Evolutionary conservation across 2,329 filamentous ascomycete genomes (phyloP).

Genomic region (Apiospora phragmitis): DNA sequence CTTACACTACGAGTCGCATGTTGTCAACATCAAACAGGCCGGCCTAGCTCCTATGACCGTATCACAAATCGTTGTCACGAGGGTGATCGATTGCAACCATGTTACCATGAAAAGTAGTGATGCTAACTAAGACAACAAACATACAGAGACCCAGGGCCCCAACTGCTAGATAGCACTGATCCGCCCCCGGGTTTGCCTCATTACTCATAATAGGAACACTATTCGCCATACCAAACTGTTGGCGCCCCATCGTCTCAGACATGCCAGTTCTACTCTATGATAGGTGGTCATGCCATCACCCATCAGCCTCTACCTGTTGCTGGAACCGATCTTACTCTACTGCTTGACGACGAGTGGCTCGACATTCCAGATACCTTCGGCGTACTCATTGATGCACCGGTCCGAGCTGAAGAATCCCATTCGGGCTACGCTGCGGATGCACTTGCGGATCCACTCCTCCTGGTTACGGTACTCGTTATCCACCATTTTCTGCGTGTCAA

Average conservation of each 20-base stretch:
- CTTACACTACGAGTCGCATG: neutral
- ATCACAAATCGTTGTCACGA: neutral
- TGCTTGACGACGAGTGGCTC: constrained; percentile 66
- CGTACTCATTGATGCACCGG: constrained; percentile 95
- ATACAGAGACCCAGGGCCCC: neutral
- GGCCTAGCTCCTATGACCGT: neutral
- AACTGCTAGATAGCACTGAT: neutral
- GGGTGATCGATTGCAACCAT: neutral
- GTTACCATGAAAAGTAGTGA: neutral
- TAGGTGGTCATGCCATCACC: neutral
- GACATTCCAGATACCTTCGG: constrained; percentile 95
- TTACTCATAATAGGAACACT: neutral
- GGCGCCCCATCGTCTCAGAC: neutral
- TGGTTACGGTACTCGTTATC: constrained; percentile 91
- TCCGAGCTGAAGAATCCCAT: constrained; percentile 99
- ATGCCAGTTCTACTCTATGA: neutral
- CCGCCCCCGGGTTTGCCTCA: neutral
- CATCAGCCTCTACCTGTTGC: neutral
- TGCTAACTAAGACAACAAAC: neutral
- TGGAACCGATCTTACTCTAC: neutral
- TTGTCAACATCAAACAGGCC: neutral
- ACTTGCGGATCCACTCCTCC: constrained; percentile 90
- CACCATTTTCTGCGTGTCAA: constrained; percentile 86
- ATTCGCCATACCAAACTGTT: neutral
- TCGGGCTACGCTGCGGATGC: constrained; percentile 80